Evolutionary conservation across 768 basidiomycete genomes (phyloP), one percentile per base, ranked within the genome.

Genomic region (Omphalotus guepiniiformis): DNA sequence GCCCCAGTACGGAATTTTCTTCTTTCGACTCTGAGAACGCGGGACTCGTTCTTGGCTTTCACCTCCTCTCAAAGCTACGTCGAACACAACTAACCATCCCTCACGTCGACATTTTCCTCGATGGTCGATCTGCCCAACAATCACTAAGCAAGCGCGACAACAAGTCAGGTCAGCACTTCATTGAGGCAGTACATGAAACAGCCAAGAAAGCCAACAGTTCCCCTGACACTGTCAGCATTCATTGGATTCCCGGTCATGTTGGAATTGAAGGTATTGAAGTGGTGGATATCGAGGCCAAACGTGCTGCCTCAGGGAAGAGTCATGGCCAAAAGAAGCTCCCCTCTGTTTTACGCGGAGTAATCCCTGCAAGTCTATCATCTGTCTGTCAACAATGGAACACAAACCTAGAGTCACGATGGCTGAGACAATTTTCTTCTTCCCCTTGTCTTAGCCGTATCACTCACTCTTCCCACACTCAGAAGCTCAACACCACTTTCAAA

Each of bases 251-350:
- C 9, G 42, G 42, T 8, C 27, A 29, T 30, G 25, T 23, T 19
- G 42, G 28, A 30, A 27, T 42, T 15, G 42, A 42, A 19, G 42
- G 42, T n/a, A 42, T 19, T 42, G 42, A 42, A 21, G 28, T 11
- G n/a, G 27, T 30, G 6, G 42, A 42, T 30, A 19, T 18, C 16
- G 42, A 42, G 23, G 42, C 42, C 6, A 30, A 42, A 21, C 18
- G 23, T 16, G 42, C 27, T 12, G 42, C 42, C 15, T 6, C 23
- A 19, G 6, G 16, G 6, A 21, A 30, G 4, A 30, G 28, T 6
- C 29, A 30, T 21, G n/a, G 11, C 27, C 19, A 16, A 18, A 5
- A n/a, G 28, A 9, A n/a, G 26, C 25, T 42, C 7, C 27, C 42
- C 16, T 13, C 9, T 6, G 27, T 29, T 12, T 30, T 42, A 4